phyloP scores from a whole-genome alignment of 768 basidiomycete species.

The Exidia glandulosa region DNA sequence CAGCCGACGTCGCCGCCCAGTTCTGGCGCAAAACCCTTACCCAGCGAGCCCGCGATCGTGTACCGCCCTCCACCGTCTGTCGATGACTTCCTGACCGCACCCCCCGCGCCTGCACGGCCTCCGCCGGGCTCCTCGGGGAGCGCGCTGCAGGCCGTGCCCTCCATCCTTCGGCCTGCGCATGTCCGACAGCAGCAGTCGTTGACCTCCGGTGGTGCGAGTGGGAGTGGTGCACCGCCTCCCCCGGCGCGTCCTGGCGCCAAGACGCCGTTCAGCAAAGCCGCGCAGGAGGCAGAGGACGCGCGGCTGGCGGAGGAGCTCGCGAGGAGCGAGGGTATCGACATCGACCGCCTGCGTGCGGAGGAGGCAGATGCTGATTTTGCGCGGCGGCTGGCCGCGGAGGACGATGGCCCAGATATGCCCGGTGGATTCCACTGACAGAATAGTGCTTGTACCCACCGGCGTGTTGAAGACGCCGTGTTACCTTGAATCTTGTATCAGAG shows the following conservation, averaged over 20 bases:
- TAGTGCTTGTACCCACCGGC: neutral
- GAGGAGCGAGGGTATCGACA: slow-evolving; percentile 5
- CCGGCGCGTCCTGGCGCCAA: neutral
- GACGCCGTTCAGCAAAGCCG: neutral
- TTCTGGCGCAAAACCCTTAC: neutral
- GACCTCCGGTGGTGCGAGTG: too few relatives aligned
- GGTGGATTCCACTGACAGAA: neutral
- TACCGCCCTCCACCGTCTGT: neutral
- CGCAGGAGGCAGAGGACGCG: slow-evolving; percentile 7
- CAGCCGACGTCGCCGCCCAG: neutral
- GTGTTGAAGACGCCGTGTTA: too few relatives aligned
- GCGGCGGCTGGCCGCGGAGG: slow-evolving; percentile 4
- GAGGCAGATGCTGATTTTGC: slow-evolving; percentile 8
- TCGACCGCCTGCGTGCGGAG: slow-evolving; percentile 5
- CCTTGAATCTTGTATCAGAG: too few relatives aligned
- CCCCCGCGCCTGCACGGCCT: neutral
- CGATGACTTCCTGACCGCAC: slow-evolving; percentile 2
- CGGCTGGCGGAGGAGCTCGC: slow-evolving; percentile 5
- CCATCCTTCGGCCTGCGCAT: slow-evolving; percentile 5
- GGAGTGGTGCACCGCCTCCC: neutral
- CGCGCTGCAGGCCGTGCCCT: slow-evolving; percentile 4
- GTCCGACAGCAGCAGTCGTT: neutral
- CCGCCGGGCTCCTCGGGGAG: neutral
- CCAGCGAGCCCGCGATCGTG: neutral
- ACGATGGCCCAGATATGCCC: slow-evolving; percentile 7